A percentile compares a stretch with the other conserved stretches of the same genome.
phyloP scores from a whole-genome alignment of 106 monocot species.

The Allium cepa region DNA sequence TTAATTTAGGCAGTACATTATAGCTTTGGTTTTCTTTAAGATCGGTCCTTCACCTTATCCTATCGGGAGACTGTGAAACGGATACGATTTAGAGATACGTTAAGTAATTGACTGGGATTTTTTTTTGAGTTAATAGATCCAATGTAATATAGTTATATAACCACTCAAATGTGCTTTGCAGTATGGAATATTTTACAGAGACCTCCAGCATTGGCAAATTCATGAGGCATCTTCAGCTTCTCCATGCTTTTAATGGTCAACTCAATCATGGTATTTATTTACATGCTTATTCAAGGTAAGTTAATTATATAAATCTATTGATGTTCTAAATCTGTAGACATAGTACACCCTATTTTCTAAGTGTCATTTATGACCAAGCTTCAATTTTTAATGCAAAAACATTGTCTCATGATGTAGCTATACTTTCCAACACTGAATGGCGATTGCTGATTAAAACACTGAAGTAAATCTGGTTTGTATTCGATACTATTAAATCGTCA shows the following conservation, averaged over 20 bases:
- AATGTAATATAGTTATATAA: background rate
- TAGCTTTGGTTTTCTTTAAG: slow-evolving; percentile 91
- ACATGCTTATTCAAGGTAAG: slow-evolving; percentile 51
- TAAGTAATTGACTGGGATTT: too few relatives aligned
- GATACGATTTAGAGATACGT: slow-evolving; percentile 52
- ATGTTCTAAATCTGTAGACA: background rate
- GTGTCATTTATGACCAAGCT: background rate
- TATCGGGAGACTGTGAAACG: slow-evolving; percentile 15
- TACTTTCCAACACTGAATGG: too few relatives aligned
- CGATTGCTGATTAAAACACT: too few relatives aligned
- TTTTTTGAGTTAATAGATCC: background rate
- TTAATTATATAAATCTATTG: background rate
- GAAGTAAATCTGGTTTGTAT: too few relatives aligned
- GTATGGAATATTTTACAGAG: slow-evolving; percentile 69
- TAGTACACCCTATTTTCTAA: background rate
- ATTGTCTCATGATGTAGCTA: too few relatives aligned
- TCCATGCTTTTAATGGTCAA: slow-evolving; percentile 74
- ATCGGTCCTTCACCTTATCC: slow-evolving; percentile 49
- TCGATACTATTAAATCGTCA: too few relatives aligned
- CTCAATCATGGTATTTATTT: slow-evolving; percentile 31
- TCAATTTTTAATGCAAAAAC: too few relatives aligned
- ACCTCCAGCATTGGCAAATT: slow-evolving; percentile 75
- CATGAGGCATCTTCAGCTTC: slow-evolving; percentile 69
- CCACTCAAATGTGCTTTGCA: slow-evolving; percentile 20
- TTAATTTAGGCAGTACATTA: slow-evolving; percentile 11